Base-by-base conservation (phyloP, 768 basidiomycete genomes). In the Hygrophorus pudorinus region DNA sequence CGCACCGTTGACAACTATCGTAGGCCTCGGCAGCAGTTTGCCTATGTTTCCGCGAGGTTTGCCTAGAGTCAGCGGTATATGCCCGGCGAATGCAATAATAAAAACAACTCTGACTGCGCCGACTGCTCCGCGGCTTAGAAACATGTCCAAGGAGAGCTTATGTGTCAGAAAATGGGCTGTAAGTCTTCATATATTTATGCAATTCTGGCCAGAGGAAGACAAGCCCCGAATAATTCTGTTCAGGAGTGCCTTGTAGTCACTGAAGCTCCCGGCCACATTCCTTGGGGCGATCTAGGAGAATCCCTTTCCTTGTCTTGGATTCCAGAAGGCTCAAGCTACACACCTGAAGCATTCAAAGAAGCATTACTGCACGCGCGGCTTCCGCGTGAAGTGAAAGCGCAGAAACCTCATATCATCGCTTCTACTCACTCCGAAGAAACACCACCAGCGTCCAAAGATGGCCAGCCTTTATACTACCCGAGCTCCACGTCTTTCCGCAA, bases 101-200 rank as follows among this genome's bases (percentile, higher is more conserved):
- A 45, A 41, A 38, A 54, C 53, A 28, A 49, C 59, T 3, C 55
- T 65, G 34, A 59, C 62, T 18, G 53, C 56, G 17, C 68, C 69
- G 6, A 69, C 67, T 4, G 55, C 61, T 3, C 65, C 68, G 18
- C 62, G 67, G 21, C 59, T 69, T 12, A 58, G 51, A 31, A 50
- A 56, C n/a, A 62, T 70, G 58, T 48, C 60, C 13, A 65, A 60
- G 44, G 67, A 70, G 51, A 61, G 61, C 42, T 46, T 67, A 32
- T 66, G 60, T 43, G 60, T 71, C 27, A 52, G 53, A 21, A 63
- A 62, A 52, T 71, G 70, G 70, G 61, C 58, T 35, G 70, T 71
- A 54, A 48, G 65, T 57, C 17, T 27, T 34, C 8, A 42, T 31
- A 8, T 38, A 21, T 14, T 4, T 27, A 27, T 14, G 8, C 32